phyloP scores from a whole-genome alignment of 441 rosid genomes.

The Macaranga tanarius region DNA sequence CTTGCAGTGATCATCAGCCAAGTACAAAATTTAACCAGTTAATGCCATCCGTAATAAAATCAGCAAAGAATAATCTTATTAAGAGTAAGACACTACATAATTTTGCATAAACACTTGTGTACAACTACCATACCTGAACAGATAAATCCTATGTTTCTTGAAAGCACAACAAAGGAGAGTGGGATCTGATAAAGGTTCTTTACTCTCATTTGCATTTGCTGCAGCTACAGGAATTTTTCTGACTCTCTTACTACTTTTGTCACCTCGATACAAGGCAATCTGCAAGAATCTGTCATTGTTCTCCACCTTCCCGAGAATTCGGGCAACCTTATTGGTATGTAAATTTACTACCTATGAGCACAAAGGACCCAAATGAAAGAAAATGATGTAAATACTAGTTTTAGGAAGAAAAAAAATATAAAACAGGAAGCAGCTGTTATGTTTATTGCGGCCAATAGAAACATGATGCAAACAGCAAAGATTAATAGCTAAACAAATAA shows the following conservation, averaged over 20 bases:
- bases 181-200: slow-evolving; percentile 72
- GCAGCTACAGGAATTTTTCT: slow-evolving; percentile 87
- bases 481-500: neutral
- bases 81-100: neutral
- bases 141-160: slow-evolving; percentile 78
- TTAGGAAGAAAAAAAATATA: neutral
- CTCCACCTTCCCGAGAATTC: slow-evolving; percentile 95
- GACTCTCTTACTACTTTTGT: slow-evolving; percentile 80
- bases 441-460: neutral
- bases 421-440: neutral
- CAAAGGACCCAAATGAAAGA: neutral
- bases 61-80: neutral
- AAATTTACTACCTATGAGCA: slow-evolving; percentile 70
- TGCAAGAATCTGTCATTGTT: slow-evolving; percentile 86
- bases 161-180: slow-evolving; percentile 56
- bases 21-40: neutral
- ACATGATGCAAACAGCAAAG: slow-evolving; percentile 10
- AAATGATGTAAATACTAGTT: neutral
- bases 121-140: slow-evolving; percentile 60
- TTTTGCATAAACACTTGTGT: neutral
- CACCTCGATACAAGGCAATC: slow-evolving; percentile 94
- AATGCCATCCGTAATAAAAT: neutral
- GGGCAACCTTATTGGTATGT: slow-evolving; percentile 86
- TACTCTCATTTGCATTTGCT: slow-evolving; percentile 90
- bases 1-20: slow-evolving; percentile 1